Conservation (phyloP, 129 eudicot species). For the Helianthus tuberosus region DNA sequence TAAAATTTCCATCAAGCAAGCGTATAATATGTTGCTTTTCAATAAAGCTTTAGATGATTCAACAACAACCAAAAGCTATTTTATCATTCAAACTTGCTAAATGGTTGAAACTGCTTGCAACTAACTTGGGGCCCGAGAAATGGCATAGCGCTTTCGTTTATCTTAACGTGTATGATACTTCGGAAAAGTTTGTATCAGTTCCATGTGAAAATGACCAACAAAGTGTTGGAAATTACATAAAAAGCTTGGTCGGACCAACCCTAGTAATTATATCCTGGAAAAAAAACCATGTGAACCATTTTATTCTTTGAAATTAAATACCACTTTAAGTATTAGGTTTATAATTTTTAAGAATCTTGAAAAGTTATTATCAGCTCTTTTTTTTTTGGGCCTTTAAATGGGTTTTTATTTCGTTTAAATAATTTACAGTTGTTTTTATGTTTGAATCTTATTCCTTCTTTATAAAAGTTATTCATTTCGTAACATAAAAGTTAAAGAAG, state of each 20-base stretch:
- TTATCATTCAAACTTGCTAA: no score
- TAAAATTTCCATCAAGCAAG: no score
- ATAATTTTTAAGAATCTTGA: background rate
- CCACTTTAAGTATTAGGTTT: slow-evolving; percentile 12
- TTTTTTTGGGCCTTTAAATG: background rate
- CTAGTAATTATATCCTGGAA: background rate
- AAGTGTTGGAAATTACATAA: background rate
- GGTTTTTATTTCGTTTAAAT: background rate
- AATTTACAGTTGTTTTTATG: background rate
- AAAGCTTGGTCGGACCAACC: background rate
- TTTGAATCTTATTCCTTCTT: background rate
- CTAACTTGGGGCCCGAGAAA: background rate
- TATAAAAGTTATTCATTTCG: no score
- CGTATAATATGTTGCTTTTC: no score
- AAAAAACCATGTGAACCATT: background rate
- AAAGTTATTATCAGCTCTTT: no score
- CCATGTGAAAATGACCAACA: background rate
- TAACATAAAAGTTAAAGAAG: no score
- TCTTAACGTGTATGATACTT: background rate
- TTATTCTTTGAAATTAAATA: background rate
- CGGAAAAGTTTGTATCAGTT: background rate
- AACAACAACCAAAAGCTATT: background rate
- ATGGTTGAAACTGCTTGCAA: background rate
- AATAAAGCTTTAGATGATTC: background rate
- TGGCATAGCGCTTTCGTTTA: background rate